Percentiles rank a stretch among this genome's conserved stretches.
phyloP scores from a whole-genome alignment of 2,329 filamentous ascomycete genomes.

The Colletotrichum sp. region DNA sequence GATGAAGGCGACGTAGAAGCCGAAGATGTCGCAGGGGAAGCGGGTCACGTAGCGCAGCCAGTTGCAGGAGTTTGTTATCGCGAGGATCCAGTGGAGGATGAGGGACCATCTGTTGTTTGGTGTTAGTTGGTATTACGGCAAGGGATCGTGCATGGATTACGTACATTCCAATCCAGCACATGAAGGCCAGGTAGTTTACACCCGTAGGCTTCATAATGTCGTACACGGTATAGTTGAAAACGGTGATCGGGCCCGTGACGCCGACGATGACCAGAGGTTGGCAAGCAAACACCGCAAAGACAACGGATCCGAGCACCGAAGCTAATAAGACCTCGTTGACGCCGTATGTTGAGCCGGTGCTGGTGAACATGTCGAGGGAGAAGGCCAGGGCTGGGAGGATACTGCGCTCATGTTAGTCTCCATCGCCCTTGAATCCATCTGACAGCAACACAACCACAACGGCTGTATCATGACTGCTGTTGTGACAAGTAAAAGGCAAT shows the following conservation, averaged over 20 bases:
- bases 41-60: conserved; percentile 87
- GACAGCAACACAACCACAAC: not conserved
- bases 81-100: conserved; percentile 83
- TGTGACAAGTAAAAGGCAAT: not conserved
- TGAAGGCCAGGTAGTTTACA: conserved; percentile 85
- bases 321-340: conserved; percentile 91
- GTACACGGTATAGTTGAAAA: conserved; percentile 94
- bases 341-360: conserved; percentile 83
- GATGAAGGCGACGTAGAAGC: conserved; percentile 91
- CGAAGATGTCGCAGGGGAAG: conserved; percentile 93
- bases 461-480: not conserved
- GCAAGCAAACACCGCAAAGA: conserved; percentile 80
- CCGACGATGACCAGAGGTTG: conserved; percentile 92
- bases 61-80: conserved; percentile 86
- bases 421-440: not conserved
- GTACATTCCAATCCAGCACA: conserved; percentile 87
- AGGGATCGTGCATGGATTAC: conserved; percentile 25
- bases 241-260: conserved; percentile 89
- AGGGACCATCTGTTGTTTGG: conserved; percentile 70
- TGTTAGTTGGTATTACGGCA: not conserved
- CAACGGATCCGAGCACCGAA: conserved; percentile 81
- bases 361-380: conserved; percentile 91
- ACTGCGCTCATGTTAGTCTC: conserved; percentile 47
- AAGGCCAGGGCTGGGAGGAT: conserved; percentile 88
- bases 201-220: conserved; percentile 82